phyloP scores from a whole-genome alignment of 1,284 basidiomycete genomes.

The Ustilago crameri region DNA sequence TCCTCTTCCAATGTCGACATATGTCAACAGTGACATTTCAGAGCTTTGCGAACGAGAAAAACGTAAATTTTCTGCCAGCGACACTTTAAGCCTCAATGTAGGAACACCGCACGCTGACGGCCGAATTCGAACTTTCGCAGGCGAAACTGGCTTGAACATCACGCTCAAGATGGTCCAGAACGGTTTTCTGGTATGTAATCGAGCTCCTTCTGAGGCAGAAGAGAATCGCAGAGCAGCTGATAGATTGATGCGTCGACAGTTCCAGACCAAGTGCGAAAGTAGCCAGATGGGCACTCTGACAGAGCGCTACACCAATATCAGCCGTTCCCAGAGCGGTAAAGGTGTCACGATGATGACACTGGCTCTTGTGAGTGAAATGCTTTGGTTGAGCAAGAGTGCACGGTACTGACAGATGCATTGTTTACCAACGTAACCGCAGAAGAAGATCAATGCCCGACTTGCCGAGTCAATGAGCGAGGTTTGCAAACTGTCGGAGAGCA shows the following conservation, averaged over 20 bases:
- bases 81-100: background rate
- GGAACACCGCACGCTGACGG: background rate
- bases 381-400: background rate
- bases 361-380: slow-evolving; percentile 70
- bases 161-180: slow-evolving; percentile 76
- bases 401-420: too few species aligned
- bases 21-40: slow-evolving; percentile 76
- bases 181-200: slow-evolving; percentile 75
- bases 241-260: background rate
- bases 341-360: slow-evolving; percentile 81
- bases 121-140: slow-evolving; percentile 1
- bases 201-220: background rate
- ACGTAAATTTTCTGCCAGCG: slow-evolving; percentile 8
- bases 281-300: slow-evolving; percentile 12
- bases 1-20: too few species aligned
- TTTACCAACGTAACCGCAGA: too few species aligned
- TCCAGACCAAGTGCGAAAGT: slow-evolving; percentile 21
- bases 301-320: slow-evolving; percentile 75
- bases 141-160: slow-evolving; percentile 75
- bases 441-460: slow-evolving; percentile 84
- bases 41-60: slow-evolving; percentile 70
- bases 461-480: slow-evolving; percentile 85
- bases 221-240: background rate
- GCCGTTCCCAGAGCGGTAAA: slow-evolving; percentile 73
- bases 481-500: slow-evolving; percentile 77